These are phyloP conservation scores for Casuarina cunninghamiana DNA, from an alignment of 306 rosid species.

Conservation along the genomic window DNA sequence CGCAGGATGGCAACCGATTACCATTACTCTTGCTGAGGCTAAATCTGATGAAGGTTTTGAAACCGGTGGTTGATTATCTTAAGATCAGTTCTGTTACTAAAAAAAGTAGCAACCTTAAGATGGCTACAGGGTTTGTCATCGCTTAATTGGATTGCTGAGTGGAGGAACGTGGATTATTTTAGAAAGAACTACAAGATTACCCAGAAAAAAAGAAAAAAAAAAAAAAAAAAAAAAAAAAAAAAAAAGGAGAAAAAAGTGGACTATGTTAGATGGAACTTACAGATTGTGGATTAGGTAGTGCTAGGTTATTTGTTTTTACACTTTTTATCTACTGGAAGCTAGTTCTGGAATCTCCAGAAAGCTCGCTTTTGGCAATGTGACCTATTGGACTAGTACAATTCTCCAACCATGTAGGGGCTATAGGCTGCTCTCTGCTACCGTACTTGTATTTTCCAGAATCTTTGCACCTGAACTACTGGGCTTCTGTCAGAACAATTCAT, in stretches of 20 bases:
- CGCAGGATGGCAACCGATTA: slow-evolving; percentile 83
- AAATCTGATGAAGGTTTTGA: slow-evolving; percentile 27
- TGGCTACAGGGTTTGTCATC: slow-evolving; percentile 21
- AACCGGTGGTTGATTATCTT: slow-evolving; percentile 29
- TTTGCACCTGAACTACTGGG: slow-evolving; percentile 10
- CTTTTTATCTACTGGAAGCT: slow-evolving; percentile 18
- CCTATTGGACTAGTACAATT: slow-evolving; percentile 15
- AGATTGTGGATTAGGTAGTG: slow-evolving; percentile 21
- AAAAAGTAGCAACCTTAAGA: slow-evolving; percentile 16
- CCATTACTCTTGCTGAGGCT: slow-evolving; percentile 43
- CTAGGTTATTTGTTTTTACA: slow-evolving; percentile 6
- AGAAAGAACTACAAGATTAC: slow-evolving; percentile 13
- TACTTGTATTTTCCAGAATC: background rate
- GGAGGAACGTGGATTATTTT: slow-evolving; percentile 16
- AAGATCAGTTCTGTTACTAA: slow-evolving; percentile 23
- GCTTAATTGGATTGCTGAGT: slow-evolving; percentile 21
- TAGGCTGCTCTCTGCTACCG: slow-evolving; percentile 17
- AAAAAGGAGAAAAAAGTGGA: background rate
- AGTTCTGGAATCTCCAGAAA: slow-evolving; percentile 19
- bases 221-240: too few species aligned
- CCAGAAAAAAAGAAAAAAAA: too few species aligned
- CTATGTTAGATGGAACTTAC: slow-evolving; percentile 21
- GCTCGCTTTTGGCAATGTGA: slow-evolving; percentile 8
- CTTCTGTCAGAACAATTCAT: slow-evolving; percentile 11
- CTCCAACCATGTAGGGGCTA: background rate